Evolutionary conservation across 805 yeast species (phyloP).

Genomic region (Zygosaccharomyces gambellarensis): DNA sequence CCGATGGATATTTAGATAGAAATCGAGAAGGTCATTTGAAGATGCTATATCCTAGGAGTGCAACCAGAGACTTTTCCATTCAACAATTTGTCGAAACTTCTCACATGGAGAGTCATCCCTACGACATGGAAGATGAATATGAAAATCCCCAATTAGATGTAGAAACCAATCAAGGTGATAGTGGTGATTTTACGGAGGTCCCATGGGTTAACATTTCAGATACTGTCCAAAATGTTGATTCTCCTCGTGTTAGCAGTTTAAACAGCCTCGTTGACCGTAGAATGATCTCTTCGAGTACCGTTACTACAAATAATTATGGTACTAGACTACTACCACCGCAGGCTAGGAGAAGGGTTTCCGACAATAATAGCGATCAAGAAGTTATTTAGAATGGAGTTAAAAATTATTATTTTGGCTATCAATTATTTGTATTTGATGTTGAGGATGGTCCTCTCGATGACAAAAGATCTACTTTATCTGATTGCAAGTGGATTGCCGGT

Average conservation of each 20-base stretch:
- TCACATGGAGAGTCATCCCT: constrained; percentile 19
- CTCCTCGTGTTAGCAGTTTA: constrained; percentile 14
- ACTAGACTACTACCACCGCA: constrained; percentile 1
- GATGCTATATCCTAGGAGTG: constrained; percentile 5
- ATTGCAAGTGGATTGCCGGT: constrained; percentile 80
- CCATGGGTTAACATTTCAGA: constrained; percentile 17
- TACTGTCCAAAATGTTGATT: constrained; percentile 15
- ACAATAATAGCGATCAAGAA: constrained; percentile 12
- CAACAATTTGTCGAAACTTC: constrained; percentile 27
- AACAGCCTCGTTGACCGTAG: constrained; percentile 9
- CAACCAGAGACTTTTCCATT: constrained; percentile 14
- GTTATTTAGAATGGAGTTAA: constrained; percentile 6
- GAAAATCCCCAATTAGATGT: constrained; percentile 38
- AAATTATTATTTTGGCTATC: neutral
- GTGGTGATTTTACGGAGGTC: constrained; percentile 15
- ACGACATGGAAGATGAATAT: constrained; percentile 23
- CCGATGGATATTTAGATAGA: constrained; percentile 19
- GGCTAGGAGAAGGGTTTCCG: constrained; percentile 7
- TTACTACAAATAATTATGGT: constrained; percentile 18
- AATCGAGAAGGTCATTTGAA: constrained; percentile 14
- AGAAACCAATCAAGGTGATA: constrained; percentile 31
- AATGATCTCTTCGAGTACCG: constrained; percentile 10
- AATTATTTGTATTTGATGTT: neutral
- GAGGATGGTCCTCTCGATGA: constrained; percentile 11
- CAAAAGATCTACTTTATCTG: constrained; percentile 74